Evolutionary conservation across 805 yeast genomes (phyloP).

Genomic region (Brettanomyces custersianus): DNA sequence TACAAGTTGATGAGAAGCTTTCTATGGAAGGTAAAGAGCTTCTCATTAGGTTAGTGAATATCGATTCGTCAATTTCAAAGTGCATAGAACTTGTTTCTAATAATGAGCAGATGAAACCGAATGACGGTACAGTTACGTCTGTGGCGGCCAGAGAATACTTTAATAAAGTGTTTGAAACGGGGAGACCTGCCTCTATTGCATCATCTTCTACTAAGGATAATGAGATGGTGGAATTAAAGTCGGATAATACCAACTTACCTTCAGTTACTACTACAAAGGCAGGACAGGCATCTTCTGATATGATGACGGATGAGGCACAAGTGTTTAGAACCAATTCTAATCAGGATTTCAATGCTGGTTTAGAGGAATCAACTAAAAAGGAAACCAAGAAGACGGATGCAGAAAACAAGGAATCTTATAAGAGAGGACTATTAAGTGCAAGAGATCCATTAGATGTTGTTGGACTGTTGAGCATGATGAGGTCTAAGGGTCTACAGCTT

Average conservation of each 20-base stretch:
- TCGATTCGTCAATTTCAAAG: conserved; percentile 63
- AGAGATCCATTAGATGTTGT: conserved; percentile 14
- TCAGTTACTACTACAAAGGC: not conserved
- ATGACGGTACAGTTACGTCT: not conserved
- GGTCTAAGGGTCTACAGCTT: conserved; percentile 5
- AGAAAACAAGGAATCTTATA: conserved; percentile 4
- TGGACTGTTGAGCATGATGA: conserved; percentile 6
- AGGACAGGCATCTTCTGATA: conserved; percentile 3
- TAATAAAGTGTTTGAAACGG: not conserved
- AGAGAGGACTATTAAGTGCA: conserved; percentile 2
- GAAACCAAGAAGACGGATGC: not conserved
- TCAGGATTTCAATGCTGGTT: not conserved
- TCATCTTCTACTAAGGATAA: not conserved
- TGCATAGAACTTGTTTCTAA: conserved; percentile 29
- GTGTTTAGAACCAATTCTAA: not conserved
- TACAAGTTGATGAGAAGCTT: conserved; percentile 46
- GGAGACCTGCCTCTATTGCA: not conserved
- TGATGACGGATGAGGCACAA: conserved; percentile 5
- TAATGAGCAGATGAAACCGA: not conserved
- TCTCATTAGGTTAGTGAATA: conserved; percentile 54
- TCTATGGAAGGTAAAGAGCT: conserved; percentile 69
- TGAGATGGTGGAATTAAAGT: conserved; percentile 6
- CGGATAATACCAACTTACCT: conserved; percentile 5
- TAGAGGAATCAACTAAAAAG: not conserved
- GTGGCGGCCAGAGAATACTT: conserved; percentile 4